phyloP scores from a whole-genome alignment of 208 protist species.

The Wallacemonas sp. region DNA sequence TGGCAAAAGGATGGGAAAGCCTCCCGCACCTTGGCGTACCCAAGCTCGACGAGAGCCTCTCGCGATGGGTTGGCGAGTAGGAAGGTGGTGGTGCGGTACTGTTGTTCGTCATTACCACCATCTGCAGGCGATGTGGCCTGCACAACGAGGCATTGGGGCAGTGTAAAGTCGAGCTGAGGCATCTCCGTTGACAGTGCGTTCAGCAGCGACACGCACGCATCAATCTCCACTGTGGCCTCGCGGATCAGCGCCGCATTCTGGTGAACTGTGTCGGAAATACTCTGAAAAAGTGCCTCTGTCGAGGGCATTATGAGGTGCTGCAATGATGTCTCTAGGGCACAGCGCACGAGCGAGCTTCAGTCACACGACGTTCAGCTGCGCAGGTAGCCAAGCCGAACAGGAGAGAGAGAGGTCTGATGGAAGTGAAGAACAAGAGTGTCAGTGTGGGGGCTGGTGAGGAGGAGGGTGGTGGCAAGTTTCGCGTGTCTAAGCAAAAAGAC shows the following conservation, averaged over 20 bases:
- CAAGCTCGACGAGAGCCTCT: neutral
- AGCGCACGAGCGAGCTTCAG: too few species aligned
- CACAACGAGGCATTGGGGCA: neutral
- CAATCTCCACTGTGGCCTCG: neutral
- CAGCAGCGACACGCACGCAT: slow-evolving; percentile 2
- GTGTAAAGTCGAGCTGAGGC: neutral
- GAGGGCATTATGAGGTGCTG: neutral
- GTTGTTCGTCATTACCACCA: neutral
- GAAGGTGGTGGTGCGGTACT: neutral
- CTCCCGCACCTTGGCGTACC: neutral
- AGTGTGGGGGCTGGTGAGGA: too few species aligned
- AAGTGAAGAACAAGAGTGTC: too few species aligned
- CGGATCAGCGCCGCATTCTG: neutral
- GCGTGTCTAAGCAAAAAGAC: too few species aligned
- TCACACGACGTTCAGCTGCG: too few species aligned
- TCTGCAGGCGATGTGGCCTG: neutral
- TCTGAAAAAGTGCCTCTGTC: neutral
- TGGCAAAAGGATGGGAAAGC: slow-evolving; percentile 8
- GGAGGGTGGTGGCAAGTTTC: too few species aligned
- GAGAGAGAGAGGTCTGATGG: too few species aligned
- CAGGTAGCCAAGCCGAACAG: too few species aligned
- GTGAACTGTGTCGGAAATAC: neutral
- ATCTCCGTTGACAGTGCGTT: neutral
- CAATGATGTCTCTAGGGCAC: too few species aligned
- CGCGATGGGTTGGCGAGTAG: slow-evolving; percentile 8